phyloP scores from a whole-genome alignment of 2,329 filamentous ascomycete genomes.

The Trichophyton verrucosum region DNA sequence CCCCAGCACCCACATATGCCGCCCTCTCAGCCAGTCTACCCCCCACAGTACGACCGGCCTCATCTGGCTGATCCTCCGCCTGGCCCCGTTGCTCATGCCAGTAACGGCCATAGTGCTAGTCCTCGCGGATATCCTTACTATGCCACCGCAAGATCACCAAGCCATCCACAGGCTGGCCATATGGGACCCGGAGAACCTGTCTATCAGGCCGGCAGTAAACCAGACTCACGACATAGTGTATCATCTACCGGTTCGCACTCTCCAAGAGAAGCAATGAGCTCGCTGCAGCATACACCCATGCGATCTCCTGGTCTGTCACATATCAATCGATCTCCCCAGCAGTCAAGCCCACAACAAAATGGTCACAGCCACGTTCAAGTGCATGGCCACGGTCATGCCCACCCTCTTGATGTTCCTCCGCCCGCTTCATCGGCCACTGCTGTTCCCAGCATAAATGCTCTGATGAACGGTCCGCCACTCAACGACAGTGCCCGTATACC shows the following conservation, averaged over 20 bases:
- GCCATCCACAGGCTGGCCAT: neutral
- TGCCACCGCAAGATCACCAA: conserved; percentile 17
- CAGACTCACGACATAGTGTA: conserved; percentile 1
- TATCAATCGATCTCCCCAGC: neutral
- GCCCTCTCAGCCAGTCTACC: conserved; percentile 18
- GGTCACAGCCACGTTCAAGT: neutral
- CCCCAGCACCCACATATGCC: conserved; percentile 21
- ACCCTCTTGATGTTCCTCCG: neutral
- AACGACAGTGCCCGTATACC: conserved; percentile 12
- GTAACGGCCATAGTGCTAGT: conserved; percentile 16
- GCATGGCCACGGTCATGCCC: neutral
- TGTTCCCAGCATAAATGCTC: conserved; percentile 44
- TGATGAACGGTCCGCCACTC: conserved; percentile 29
- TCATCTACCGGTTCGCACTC: conserved; percentile 3
- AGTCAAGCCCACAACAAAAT: neutral
- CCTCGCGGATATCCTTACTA: conserved; percentile 16
- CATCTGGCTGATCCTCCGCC: conserved; percentile 23
- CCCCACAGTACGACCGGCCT: conserved; percentile 23
- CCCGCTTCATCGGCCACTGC: conserved; percentile 24
- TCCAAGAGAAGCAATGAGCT: neutral
- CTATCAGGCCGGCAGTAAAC: conserved; percentile 3
- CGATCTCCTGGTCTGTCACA: neutral
- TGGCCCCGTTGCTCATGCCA: conserved; percentile 16
- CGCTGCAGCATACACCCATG: neutral
- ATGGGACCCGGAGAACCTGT: neutral